These are phyloP conservation scores for Solanum bulbocastanum DNA, from an alignment of 257 asterid genomes.

Conservation along the genomic window DNA sequence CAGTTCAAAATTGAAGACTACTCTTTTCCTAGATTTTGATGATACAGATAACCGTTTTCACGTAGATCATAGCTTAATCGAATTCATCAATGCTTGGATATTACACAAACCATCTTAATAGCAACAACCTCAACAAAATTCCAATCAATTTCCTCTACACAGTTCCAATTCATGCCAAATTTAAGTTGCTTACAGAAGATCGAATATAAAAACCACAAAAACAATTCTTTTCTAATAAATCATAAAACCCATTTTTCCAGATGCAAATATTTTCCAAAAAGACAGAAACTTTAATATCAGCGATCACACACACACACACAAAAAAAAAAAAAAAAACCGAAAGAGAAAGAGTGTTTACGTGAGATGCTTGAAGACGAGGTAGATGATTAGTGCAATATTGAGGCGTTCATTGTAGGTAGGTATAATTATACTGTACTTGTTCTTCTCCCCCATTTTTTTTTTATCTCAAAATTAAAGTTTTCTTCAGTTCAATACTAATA, in stretches of 20 bases:
- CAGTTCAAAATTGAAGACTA: not conserved
- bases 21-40: not conserved
- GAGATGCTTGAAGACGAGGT: constrained; percentile 89
- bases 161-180: not conserved
- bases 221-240: not conserved
- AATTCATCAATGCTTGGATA: not conserved
- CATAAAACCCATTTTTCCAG: not conserved
- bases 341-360: constrained; percentile 17
- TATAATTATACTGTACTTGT: constrained; percentile 77
- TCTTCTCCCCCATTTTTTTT: constrained; percentile 33
- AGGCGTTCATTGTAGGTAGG: constrained; percentile 98
- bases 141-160: not conserved
- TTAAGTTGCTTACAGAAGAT: not conserved
- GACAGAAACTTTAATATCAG: not conserved
- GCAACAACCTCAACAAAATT: not conserved
- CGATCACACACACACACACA: not conserved
- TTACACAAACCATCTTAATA: not conserved
- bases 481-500: not conserved
- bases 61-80: not conserved
- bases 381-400: constrained; percentile 80
- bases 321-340: not conserved
- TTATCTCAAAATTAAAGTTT: constrained; percentile 8
- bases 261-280: not conserved
- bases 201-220: not conserved
- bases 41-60: not conserved